Evolutionary conservation across 2,329 filamentous ascomycete genomes (phyloP).

Genomic region (Monosporascus sp.): DNA sequence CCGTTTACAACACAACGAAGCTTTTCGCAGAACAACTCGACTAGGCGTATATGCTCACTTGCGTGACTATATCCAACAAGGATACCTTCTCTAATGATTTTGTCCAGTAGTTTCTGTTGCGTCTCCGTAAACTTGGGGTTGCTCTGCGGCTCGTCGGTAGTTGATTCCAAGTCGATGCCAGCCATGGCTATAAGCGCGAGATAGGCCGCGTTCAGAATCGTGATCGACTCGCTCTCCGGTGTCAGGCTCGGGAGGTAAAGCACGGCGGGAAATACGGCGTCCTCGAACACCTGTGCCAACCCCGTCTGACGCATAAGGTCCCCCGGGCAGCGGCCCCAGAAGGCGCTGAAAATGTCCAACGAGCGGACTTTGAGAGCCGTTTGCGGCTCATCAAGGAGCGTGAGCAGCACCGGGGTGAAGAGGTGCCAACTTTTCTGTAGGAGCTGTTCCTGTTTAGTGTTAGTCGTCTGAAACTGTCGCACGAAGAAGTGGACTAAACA

Average conservation of each 20-base stretch:
- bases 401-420: slow-evolving; percentile 63
- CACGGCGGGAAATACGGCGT: slow-evolving; percentile 66
- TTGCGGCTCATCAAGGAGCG: slow-evolving; percentile 60
- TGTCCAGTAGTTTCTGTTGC: slow-evolving; percentile 43
- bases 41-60: slow-evolving; percentile 51
- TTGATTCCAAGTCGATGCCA: slow-evolving; percentile 22
- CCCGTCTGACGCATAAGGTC: slow-evolving; percentile 55
- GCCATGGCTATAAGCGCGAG: slow-evolving; percentile 57
- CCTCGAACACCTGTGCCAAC: slow-evolving; percentile 61
- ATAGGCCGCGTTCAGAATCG: slow-evolving; percentile 61
- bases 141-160: background rate
- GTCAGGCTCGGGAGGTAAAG: slow-evolving; percentile 73
- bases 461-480: slow-evolving; percentile 5
- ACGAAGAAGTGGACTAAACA: slow-evolving; percentile 2
- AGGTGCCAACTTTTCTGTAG: slow-evolving; percentile 59
- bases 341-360: slow-evolving; percentile 44
- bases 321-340: slow-evolving; percentile 50
- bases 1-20: slow-evolving; percentile 43
- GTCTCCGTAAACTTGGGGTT: slow-evolving; percentile 12
- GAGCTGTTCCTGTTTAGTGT: slow-evolving; percentile 28
- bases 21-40: slow-evolving; percentile 49
- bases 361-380: slow-evolving; percentile 48
- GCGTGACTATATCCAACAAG: slow-evolving; percentile 52
- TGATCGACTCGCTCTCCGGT: slow-evolving; percentile 62
- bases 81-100: slow-evolving; percentile 50